Conservation (phyloP, 345 rosid species). For the Murraya koenigii region DNA sequence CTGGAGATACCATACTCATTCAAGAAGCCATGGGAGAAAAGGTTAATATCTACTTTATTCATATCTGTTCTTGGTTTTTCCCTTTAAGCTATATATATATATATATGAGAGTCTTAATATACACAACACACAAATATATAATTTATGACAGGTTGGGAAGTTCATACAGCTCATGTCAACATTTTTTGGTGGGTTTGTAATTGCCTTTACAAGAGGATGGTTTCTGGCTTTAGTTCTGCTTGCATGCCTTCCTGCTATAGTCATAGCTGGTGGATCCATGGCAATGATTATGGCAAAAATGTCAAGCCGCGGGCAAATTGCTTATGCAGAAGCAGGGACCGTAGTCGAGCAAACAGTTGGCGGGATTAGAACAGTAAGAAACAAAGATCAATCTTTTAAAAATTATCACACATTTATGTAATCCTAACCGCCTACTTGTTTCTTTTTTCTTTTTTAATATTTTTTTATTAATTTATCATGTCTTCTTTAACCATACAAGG, state of each 20-base stretch:
- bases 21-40: conserved; percentile 97
- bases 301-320: conserved; percentile 74
- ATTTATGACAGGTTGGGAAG: conserved; percentile 94
- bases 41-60: conserved; percentile 34
- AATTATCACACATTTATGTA: neutral
- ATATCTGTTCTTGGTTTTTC: neutral
- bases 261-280: conserved; percentile 53
- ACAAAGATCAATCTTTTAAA: neutral
- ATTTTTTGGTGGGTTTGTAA: conserved; percentile 60
- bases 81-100: too few relatives aligned
- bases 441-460: neutral
- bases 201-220: conserved; percentile 69
- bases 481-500: conserved; percentile 35
- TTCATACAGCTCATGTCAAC: conserved; percentile 58
- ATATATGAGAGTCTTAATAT: neutral
- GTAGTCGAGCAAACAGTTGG: conserved; percentile 87
- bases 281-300: conserved; percentile 55
- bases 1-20: conserved; percentile 86
- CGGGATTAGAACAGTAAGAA: conserved; percentile 74
- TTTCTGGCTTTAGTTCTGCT: conserved; percentile 49
- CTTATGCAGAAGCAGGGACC: conserved; percentile 84
- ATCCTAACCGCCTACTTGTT: neutral
- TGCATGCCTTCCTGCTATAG: conserved; percentile 62
- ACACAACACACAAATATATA: too few relatives aligned
- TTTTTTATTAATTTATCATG: too few relatives aligned